Evolutionary conservation across 2,329 filamentous ascomycete genomes (phyloP).

Genomic region (Davidsoniella eucalypti): DNA sequence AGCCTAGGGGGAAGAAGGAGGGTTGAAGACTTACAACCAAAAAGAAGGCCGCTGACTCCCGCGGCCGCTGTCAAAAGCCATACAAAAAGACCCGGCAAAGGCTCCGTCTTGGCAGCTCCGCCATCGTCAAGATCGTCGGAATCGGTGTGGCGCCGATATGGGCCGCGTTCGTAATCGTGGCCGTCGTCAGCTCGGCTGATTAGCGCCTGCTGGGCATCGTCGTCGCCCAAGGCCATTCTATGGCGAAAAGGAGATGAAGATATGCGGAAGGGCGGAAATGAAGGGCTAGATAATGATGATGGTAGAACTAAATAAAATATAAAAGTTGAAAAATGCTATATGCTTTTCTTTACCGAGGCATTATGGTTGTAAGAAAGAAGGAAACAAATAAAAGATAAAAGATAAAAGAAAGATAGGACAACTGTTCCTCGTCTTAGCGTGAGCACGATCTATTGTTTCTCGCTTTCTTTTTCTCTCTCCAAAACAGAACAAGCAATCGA

Average conservation of each 20-base stretch:
- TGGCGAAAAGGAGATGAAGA: not conserved
- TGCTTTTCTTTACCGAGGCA: too few relatives aligned
- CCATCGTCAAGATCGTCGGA: constrained; percentile 18
- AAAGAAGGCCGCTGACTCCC: constrained; percentile 49
- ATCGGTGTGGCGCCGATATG: constrained; percentile 15
- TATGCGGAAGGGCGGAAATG: not conserved
- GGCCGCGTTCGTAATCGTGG: constrained; percentile 19
- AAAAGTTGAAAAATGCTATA: too few relatives aligned
- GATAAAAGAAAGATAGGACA: constrained; percentile 3
- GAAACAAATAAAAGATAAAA: constrained; percentile 1
- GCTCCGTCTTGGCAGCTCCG: constrained; percentile 12
- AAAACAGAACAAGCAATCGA: not conserved
- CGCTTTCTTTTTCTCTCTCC: not conserved
- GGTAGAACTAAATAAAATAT: not conserved
- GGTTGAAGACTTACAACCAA: constrained; percentile 39
- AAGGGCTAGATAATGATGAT: not conserved
- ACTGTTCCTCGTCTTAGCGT: not conserved
- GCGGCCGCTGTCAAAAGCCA: constrained; percentile 47
- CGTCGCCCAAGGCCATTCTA: not conserved
- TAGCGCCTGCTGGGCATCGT: constrained; percentile 4
- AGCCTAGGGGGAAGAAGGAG: not conserved
- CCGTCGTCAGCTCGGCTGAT: constrained; percentile 5
- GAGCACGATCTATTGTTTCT: not conserved
- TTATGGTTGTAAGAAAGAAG: not conserved
- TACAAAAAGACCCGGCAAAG: constrained; percentile 34